Evolutionary conservation across 1,284 basidiomycete genomes (phyloP), one percentile per base, ranked within the genome.

Genomic region (Leccinum pachyderme): DNA sequence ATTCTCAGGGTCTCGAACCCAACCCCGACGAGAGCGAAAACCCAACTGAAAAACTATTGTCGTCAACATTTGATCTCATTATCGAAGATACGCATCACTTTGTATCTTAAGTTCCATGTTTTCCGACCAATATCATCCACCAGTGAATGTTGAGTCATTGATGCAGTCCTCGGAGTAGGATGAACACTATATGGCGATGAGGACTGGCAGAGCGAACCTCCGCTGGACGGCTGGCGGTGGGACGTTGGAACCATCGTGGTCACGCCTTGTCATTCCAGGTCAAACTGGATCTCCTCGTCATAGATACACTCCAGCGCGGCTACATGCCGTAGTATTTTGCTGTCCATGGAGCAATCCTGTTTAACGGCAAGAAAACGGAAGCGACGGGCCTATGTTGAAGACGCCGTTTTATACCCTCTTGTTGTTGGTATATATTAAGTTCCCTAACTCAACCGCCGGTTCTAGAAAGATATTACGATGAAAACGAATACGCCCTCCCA

Each of bases 211-310:
- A 31, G 52, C 44, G 15, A 60, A 15, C 31, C 12, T 57, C 25
- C 43, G 37, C 44, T 47, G 50, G 39, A 60, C 15, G 13, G 46
- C n/a, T 3, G 59, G 59, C 1, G 39, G 58, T 2, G 54, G 59
- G 27, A 48, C 44, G 7, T 24, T 31, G 7, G 9, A 11, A 12
- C 25, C 0, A 7, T 27, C 31, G 9, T 31, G 8, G 1, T 13
- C 7, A 9, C 27, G 43, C 59, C 57, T 59, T 5, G 47, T 53
- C n/a, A 59, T 15, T 1, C 55, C 6, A 72, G 69, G 4, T 47
- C 25, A 29, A 31, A 35, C 59, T 60, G 13, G 1, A 12, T 39
- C 29, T 2, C 29, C 3, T 31, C 29, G 9, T 31, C 29, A 31
- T 31, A 31, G 29, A 31, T 5, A 4, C 29, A 31, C 29, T 29